Conservation (phyloP, 129 eudicot genomes). For the Chrysanthemum makinoi region DNA sequence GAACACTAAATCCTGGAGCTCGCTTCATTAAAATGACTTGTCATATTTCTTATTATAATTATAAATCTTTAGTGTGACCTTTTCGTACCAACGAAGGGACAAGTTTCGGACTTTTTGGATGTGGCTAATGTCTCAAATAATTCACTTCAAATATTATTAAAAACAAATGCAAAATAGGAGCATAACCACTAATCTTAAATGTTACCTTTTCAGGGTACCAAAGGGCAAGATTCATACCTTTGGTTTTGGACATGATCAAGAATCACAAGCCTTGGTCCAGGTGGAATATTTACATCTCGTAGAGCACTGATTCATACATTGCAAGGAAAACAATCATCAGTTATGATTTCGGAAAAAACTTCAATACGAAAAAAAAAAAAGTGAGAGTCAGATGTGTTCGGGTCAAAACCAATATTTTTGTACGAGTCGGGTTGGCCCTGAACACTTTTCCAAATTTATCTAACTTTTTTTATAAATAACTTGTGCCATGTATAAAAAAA, state of each 20-base stretch:
- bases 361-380: neutral
- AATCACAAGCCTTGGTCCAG: constrained; percentile 95
- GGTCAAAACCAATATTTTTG: neutral
- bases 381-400: neutral
- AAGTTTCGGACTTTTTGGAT: neutral
- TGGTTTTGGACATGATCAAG: constrained; percentile 82
- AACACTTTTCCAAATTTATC: neutral
- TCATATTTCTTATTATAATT: neutral
- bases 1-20: neutral
- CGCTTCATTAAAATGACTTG: neutral
- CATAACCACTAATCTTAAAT: neutral
- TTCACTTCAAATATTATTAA: neutral
- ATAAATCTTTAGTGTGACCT: neutral
- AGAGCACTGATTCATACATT: constrained; percentile 67
- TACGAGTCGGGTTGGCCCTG: neutral
- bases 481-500: neutral
- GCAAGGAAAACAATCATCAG: constrained; percentile 1
- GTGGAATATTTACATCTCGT: constrained; percentile 87
- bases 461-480: neutral
- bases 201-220: constrained; percentile 2
- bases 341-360: neutral
- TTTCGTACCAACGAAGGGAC: neutral
- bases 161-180: neutral
- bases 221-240: constrained; percentile 43
- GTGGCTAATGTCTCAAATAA: constrained; percentile 5